These are phyloP conservation scores for Agrocybe pediades DNA, from an alignment of 768 basidiomycete species.

Conservation along the genomic window DNA sequence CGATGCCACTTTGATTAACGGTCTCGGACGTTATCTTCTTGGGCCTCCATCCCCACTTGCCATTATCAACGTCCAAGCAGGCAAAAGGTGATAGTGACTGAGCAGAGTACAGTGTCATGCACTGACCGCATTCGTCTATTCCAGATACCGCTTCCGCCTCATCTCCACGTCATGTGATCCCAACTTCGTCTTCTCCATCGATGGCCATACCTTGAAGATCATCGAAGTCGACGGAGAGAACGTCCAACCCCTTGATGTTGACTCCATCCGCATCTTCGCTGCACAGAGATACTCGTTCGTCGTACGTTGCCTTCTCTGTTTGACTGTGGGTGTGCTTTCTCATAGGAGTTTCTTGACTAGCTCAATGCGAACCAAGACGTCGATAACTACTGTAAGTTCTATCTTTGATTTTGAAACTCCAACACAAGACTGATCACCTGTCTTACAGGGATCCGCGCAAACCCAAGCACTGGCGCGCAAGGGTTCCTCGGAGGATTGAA, in stretches of 20 bases:
- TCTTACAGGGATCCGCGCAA: conserved; percentile 26
- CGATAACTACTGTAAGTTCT: conserved; percentile 44
- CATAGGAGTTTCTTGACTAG: conserved; percentile 47
- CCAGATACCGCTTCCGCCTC: conserved; percentile 54
- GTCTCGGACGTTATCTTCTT: conserved; percentile 39
- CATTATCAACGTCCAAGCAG: conserved; percentile 38
- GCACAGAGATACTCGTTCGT: conserved; percentile 38
- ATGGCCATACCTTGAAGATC: conserved; percentile 37
- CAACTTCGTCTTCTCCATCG: conserved; percentile 45
- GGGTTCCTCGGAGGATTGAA: background rate
- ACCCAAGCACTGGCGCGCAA: background rate
- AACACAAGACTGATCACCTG: conserved; percentile 46
- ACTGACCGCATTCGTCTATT: background rate
- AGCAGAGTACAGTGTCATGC: too few relatives aligned
- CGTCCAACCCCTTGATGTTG: conserved; percentile 29
- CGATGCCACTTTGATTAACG: conserved; percentile 46
- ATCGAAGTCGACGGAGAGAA: conserved; percentile 43
- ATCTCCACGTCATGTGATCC: too few relatives aligned
- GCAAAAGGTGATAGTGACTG: conserved; percentile 6
- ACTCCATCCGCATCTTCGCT: conserved; percentile 41
- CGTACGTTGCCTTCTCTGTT: conserved; percentile 21
- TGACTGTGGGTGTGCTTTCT: conserved; percentile 37
- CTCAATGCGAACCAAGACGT: conserved; percentile 42
- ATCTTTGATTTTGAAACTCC: background rate
- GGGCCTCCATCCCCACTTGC: conserved; percentile 35